A percentile compares a stretch with the other conserved stretches of the same genome.
Evolutionary conservation across 768 basidiomycete species (phyloP).

Genomic region (Serendipita sp.): DNA sequence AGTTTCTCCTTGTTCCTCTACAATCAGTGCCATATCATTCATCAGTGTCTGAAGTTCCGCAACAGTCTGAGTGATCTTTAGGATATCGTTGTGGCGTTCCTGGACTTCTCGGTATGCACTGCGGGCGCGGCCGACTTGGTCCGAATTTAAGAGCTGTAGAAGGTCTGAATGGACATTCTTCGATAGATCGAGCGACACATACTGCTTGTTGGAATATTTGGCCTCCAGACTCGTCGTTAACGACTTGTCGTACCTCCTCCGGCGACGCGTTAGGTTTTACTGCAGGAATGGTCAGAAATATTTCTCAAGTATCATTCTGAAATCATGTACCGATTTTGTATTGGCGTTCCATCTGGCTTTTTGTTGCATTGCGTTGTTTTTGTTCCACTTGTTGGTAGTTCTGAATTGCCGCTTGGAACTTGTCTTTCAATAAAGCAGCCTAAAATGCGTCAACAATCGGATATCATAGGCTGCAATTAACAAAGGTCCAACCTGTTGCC

Average conservation of each 20-base stretch:
- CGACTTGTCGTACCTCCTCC: conserved; percentile 61
- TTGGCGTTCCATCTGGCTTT: conserved; percentile 55
- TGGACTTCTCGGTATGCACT: conserved; percentile 79
- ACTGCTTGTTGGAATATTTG: conserved; percentile 74
- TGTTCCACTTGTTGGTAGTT: conserved; percentile 64
- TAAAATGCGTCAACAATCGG: conserved; percentile 14
- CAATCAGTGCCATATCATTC: conserved; percentile 66
- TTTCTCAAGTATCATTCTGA: not conserved
- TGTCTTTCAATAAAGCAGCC: conserved; percentile 44
- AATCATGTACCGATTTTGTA: conserved; percentile 47
- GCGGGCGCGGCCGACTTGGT: conserved; percentile 67
- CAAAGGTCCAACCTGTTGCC: conserved; percentile 43
- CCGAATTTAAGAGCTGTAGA: conserved; percentile 51
- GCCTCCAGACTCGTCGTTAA: conserved; percentile 50
- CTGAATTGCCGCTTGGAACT: conserved; percentile 62
- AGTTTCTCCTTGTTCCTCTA: conserved; percentile 66
- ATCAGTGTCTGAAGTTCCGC: conserved; percentile 83
- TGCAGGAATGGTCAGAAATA: conserved; percentile 15
- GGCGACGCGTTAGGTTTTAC: conserved; percentile 78
- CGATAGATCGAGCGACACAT: conserved; percentile 7
- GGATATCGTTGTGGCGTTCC: conserved; percentile 71
- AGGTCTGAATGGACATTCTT: not conserved
- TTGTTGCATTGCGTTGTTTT: conserved; percentile 46
- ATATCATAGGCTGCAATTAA: not conserved
- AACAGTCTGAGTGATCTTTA: conserved; percentile 70